phyloP scores from a whole-genome alignment of 805 yeast species.

The Yarrowia keelungensis region DNA sequence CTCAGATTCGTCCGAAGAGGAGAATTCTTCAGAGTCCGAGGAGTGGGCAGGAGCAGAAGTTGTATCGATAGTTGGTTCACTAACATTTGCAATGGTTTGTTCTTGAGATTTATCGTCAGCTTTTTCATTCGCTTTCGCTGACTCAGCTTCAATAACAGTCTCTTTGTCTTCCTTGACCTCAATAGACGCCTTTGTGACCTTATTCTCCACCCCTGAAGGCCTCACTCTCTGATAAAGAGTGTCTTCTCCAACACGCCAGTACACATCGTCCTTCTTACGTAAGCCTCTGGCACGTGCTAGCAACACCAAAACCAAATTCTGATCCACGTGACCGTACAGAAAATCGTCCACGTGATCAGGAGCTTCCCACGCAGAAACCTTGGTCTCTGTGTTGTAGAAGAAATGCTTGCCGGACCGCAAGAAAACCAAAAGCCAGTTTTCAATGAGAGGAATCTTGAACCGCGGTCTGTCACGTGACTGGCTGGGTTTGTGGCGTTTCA shows the following conservation, averaged over 20 bases:
- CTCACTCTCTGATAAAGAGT: constrained; percentile 5
- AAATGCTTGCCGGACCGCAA: constrained; percentile 55
- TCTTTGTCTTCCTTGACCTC: too few species aligned
- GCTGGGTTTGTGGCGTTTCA: constrained; percentile 1
- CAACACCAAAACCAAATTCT: constrained; percentile 48
- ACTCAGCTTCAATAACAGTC: not conserved
- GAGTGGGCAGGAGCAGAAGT: constrained; percentile 16
- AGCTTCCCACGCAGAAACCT: constrained; percentile 52
- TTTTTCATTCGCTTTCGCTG: too few species aligned
- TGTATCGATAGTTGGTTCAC: not conserved
- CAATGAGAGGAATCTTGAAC: constrained; percentile 37
- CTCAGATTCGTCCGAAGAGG: constrained; percentile 23
- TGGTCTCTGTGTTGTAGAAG: constrained; percentile 50
- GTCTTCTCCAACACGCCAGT: constrained; percentile 18
- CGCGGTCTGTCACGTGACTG: constrained; percentile 40
- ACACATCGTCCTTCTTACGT: constrained; percentile 41
- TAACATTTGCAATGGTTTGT: too few species aligned
- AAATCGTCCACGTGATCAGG: constrained; percentile 46
- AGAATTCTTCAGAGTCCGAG: constrained; percentile 25
- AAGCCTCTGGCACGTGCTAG: constrained; percentile 54
- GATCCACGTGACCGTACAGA: constrained; percentile 48
- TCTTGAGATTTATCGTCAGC: too few species aligned
- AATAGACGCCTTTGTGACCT: too few species aligned
- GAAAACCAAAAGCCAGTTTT: constrained; percentile 55
- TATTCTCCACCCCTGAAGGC: not conserved